Conservation (phyloP, 1,139 yeast species). For the Blastobotrys illinoisensis region DNA sequence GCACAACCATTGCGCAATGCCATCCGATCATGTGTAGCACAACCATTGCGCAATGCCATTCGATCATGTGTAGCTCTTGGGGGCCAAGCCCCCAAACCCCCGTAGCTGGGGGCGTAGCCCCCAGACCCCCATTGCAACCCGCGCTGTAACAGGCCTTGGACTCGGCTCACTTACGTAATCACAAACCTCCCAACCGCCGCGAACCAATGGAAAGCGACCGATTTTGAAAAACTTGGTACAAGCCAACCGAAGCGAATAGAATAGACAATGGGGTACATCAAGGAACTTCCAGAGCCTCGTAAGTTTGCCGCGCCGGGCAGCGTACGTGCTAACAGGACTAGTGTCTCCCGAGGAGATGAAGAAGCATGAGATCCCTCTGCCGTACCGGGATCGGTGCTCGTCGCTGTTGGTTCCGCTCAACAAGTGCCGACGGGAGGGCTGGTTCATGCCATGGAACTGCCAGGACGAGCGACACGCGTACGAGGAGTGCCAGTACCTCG, state of each 20-base stretch:
- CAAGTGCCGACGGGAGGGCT: conserved; percentile 51
- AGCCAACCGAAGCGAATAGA: background rate
- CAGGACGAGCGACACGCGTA: conserved; percentile 75
- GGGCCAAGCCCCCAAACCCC: too few species aligned
- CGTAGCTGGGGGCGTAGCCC: too few species aligned
- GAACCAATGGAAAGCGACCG: conserved; percentile 2
- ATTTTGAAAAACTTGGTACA: background rate
- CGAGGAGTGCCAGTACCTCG: conserved; percentile 82
- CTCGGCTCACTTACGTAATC: background rate
- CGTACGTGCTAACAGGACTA: conserved; percentile 19
- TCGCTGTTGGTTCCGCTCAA: conserved; percentile 62
- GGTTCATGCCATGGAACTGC: conserved; percentile 64
- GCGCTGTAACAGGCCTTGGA: too few species aligned
- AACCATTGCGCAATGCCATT: too few species aligned
- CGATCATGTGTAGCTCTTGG: too few species aligned
- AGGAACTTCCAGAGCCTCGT: conserved; percentile 20
- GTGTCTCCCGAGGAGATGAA: conserved; percentile 85
- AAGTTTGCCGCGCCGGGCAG: conserved; percentile 9
- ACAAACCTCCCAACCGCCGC: background rate
- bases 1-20: too few species aligned
- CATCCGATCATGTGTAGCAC: too few species aligned
- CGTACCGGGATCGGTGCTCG: conserved; percentile 85
- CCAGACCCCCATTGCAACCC: too few species aligned
- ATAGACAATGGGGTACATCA: conserved; percentile 12
- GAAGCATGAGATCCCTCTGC: conserved; percentile 70